Conservation (phyloP, 805 yeast species). For the Hanseniaspora hatyaiensis region DNA sequence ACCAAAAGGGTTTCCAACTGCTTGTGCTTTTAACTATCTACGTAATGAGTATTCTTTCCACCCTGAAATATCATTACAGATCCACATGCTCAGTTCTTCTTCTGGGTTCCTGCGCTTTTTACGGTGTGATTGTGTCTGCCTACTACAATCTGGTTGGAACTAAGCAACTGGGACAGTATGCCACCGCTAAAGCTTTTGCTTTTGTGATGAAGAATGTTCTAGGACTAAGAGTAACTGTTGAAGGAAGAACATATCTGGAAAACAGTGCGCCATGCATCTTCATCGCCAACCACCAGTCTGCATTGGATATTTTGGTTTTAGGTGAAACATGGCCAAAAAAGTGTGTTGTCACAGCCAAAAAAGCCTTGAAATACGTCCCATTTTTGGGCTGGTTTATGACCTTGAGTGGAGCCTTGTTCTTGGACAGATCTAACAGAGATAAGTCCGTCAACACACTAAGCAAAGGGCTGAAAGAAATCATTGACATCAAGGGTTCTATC, state of each 20-base stretch:
- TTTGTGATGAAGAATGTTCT: constrained; percentile 45
- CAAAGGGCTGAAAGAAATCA: constrained; percentile 52
- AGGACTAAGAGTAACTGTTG: constrained; percentile 60
- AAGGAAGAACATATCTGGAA: constrained; percentile 47
- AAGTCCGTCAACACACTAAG: constrained; percentile 68
- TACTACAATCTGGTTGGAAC: constrained; percentile 57
- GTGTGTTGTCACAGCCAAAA: constrained; percentile 86
- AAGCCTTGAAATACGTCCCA: constrained; percentile 71
- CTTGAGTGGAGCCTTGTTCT: constrained; percentile 78
- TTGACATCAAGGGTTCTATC: constrained; percentile 54
- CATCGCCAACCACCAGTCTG: constrained; percentile 83
- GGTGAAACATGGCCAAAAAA: constrained; percentile 79
- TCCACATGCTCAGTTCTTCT: constrained; percentile 43
- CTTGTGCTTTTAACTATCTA: too few relatives aligned
- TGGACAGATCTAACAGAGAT: constrained; percentile 68
- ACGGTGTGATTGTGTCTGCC: constrained; percentile 69
- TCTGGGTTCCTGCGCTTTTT: constrained; percentile 50
- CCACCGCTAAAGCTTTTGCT: constrained; percentile 77
- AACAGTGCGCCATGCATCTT: constrained; percentile 60
- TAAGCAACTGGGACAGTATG: constrained; percentile 72
- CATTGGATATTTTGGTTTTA: constrained; percentile 67
- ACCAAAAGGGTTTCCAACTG: too few relatives aligned
- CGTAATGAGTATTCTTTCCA: constrained; percentile 22
- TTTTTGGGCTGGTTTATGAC: constrained; percentile 95
- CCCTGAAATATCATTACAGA: constrained; percentile 45